These are phyloP conservation scores for Fusarium devonianum DNA, from an alignment of 2,329 filamentous ascomycete species.

Conservation along the genomic window DNA sequence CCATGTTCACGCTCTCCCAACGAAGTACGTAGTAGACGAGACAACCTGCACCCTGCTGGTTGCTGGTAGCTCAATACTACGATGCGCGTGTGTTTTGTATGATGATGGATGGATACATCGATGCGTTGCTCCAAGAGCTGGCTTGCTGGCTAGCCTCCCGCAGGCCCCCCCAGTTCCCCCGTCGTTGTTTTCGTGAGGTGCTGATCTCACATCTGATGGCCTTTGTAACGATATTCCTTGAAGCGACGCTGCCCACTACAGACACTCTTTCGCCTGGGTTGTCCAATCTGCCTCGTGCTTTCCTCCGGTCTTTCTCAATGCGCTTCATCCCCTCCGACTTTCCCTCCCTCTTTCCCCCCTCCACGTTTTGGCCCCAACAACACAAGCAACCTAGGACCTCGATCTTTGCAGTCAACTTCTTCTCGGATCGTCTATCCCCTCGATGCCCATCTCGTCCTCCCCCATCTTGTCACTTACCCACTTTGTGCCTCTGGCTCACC, in stretches of 20 bases:
- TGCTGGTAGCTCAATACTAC: constrained; percentile 11
- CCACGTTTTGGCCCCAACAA: constrained; percentile 25
- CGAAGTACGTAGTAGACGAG: constrained; percentile 27
- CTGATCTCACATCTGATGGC: constrained; percentile 37
- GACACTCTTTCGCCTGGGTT: too few species aligned
- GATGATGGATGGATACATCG: constrained; percentile 17
- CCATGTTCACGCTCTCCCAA: constrained; percentile 22
- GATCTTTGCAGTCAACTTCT: constrained; percentile 16
- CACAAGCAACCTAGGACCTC: background rate
- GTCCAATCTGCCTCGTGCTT: constrained; percentile 23
- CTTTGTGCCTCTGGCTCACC: constrained; percentile 12
- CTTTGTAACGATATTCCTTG: too few species aligned
- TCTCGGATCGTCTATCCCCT: constrained; percentile 15
- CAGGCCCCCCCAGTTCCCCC: constrained; percentile 5
- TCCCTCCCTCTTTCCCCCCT: constrained; percentile 20
- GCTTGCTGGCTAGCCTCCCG: constrained; percentile 12
- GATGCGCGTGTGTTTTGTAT: constrained; percentile 9
- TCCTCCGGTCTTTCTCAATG: constrained; percentile 28
- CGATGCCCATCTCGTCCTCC: constrained; percentile 9
- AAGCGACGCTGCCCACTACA: too few species aligned
- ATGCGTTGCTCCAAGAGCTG: constrained; percentile 14
- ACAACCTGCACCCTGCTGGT: constrained; percentile 14
- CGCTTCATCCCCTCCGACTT: constrained; percentile 24
- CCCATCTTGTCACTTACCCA: constrained; percentile 13
- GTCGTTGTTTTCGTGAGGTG: constrained; percentile 23